phyloP scores from a whole-genome alignment of 2,329 filamentous ascomycete genomes.

The Verruconis gallopava region DNA sequence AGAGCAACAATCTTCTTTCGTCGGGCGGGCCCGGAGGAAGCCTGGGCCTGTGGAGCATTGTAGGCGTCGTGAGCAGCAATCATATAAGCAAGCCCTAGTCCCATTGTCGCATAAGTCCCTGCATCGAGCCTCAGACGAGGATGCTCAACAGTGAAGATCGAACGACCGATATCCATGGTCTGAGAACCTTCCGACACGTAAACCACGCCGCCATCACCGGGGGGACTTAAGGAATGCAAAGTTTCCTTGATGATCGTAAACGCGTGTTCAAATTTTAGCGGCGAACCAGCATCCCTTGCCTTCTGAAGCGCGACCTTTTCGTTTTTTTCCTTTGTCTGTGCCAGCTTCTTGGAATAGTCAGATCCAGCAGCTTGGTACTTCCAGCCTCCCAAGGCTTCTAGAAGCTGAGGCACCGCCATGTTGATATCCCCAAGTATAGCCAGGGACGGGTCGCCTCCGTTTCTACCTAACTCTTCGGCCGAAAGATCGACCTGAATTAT shows the following conservation, averaged over 20 bases:
- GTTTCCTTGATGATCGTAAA: constrained; percentile 40
- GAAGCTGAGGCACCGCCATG: constrained; percentile 35
- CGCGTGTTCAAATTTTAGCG: constrained; percentile 38
- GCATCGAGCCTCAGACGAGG: constrained; percentile 44
- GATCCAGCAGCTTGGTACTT: constrained; percentile 25
- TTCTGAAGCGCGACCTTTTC: constrained; percentile 31
- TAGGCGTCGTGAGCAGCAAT: constrained; percentile 44
- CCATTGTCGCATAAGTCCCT: constrained; percentile 48
- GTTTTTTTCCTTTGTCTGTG: constrained; percentile 32
- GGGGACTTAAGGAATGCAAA: constrained; percentile 33
- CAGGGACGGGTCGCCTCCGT: constrained; percentile 34
- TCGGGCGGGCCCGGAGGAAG: neutral
- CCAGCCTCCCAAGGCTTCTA: constrained; percentile 30
- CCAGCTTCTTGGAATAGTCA: constrained; percentile 23
- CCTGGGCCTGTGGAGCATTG: constrained; percentile 22
- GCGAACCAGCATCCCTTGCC: constrained; percentile 27
- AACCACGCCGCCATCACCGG: constrained; percentile 35
- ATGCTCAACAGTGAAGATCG: constrained; percentile 39
- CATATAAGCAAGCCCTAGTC: constrained; percentile 43
- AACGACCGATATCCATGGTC: constrained; percentile 48
- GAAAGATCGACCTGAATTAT: constrained; percentile 44
- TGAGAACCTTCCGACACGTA: constrained; percentile 48
- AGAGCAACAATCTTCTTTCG: constrained; percentile 42
- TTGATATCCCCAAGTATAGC: constrained; percentile 40
- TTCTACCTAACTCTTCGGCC: constrained; percentile 41